phyloP scores from a whole-genome alignment of 176 grass and related monocot species.

The Dactylis glomerata region DNA sequence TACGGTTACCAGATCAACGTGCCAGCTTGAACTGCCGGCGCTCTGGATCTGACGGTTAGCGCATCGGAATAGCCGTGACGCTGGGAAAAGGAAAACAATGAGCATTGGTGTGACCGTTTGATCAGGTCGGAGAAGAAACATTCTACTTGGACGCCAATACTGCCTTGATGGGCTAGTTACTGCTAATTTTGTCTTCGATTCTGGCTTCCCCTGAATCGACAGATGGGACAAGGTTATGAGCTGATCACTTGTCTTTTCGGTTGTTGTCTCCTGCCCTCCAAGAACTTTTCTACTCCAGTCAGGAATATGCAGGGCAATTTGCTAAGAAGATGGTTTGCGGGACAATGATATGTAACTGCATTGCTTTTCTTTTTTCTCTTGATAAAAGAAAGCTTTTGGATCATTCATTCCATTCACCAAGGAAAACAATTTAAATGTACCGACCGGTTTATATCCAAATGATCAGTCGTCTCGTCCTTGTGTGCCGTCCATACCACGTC shows the following conservation, averaged over 20 bases:
- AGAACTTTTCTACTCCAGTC: not conserved
- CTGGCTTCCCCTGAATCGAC: not conserved
- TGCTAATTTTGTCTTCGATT: not conserved
- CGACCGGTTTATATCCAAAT: too few species aligned
- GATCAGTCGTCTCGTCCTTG: too few species aligned
- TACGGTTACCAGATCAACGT: not conserved
- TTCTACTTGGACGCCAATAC: slow-evolving; percentile 1
- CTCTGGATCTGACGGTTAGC: not conserved
- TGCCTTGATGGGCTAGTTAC: not conserved
- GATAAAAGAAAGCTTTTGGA: not conserved
- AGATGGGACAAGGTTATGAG: not conserved
- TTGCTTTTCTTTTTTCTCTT: not conserved
- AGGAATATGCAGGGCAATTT: not conserved
- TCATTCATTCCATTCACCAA: not conserved
- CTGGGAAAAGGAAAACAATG: not conserved
- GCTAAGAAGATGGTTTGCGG: not conserved
- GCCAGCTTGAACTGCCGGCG: not conserved
- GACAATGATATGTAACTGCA: not conserved
- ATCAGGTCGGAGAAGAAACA: slow-evolving; percentile 14
- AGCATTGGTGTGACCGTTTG: slow-evolving; percentile 22
- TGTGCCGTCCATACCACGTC: too few species aligned
- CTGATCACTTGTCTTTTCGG: slow-evolving; percentile 15
- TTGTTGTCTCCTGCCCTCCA: slow-evolving; percentile 18
- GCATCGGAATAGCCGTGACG: not conserved
- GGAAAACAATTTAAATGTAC: too few species aligned